A percentile compares a stretch with the other conserved stretches of the same genome.
Conservation (phyloP, 768 basidiomycete genomes). For the Suillus alpinus region DNA sequence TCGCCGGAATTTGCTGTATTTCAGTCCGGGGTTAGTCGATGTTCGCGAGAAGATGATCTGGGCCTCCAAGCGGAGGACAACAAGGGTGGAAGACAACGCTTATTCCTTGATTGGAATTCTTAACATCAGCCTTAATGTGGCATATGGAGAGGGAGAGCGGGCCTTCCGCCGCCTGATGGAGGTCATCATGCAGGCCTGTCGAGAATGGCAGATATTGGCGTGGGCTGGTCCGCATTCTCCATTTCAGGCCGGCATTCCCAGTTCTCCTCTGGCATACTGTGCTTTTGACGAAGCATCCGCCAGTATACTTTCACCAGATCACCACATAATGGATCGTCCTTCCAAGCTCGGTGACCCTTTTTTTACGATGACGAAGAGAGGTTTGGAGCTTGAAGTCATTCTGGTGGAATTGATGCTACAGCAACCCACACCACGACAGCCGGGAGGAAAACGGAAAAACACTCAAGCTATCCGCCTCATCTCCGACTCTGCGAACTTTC, state of each 20-base stretch:
- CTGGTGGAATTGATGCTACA: slow-evolving; percentile 22
- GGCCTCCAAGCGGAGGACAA: slow-evolving; percentile 24
- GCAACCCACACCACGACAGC: slow-evolving; percentile 9
- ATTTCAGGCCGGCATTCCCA: slow-evolving; percentile 16
- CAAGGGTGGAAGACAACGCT: slow-evolving; percentile 23
- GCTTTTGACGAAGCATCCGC: slow-evolving; percentile 3
- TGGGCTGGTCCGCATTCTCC: slow-evolving; percentile 22
- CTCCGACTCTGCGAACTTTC: slow-evolving; percentile 16
- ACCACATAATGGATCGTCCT: slow-evolving; percentile 5
- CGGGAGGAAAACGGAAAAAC: not conserved
- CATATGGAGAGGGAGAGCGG: slow-evolving; percentile 24
- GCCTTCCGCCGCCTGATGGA: slow-evolving; percentile 26
- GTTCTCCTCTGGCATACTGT: slow-evolving; percentile 19
- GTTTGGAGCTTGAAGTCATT: slow-evolving; percentile 18
- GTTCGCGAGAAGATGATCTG: slow-evolving; percentile 22
- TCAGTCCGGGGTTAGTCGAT: slow-evolving; percentile 18
- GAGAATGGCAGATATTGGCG: slow-evolving; percentile 20
- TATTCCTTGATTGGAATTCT: slow-evolving; percentile 27
- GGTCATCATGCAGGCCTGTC: slow-evolving; percentile 15
- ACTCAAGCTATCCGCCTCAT: slow-evolving; percentile 10
- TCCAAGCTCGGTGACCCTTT: slow-evolving; percentile 19
- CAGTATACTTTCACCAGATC: not conserved
- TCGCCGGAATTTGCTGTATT: slow-evolving; percentile 12
- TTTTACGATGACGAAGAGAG: slow-evolving; percentile 22
- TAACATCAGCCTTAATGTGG: slow-evolving; percentile 20